phyloP scores from a whole-genome alignment of 768 basidiomycete species.

The Artomyces pyxidatus region DNA sequence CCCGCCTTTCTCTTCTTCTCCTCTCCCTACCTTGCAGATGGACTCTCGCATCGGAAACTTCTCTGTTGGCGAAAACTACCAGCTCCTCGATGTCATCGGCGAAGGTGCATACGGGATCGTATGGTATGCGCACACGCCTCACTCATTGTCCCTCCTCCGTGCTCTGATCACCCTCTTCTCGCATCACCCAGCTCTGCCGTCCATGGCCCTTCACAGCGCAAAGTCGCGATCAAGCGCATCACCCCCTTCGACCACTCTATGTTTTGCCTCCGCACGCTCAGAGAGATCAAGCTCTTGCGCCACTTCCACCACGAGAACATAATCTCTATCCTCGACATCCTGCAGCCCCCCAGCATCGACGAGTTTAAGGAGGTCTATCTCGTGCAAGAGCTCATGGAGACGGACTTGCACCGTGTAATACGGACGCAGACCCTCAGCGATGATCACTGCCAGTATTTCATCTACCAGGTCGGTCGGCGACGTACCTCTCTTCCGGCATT shows the following conservation, averaged over 20 bases:
- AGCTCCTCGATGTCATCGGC: constrained; percentile 81
- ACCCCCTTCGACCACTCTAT: constrained; percentile 93
- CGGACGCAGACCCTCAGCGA: constrained; percentile 90
- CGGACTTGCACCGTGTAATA: constrained; percentile 94
- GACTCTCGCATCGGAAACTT: constrained; percentile 19
- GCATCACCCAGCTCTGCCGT: constrained; percentile 59
- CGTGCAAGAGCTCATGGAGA: constrained; percentile 81
- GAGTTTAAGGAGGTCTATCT: constrained; percentile 81
- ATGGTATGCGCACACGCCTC: constrained; percentile 34
- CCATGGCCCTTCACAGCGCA: constrained; percentile 77
- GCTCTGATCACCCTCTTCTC: constrained; percentile 7
- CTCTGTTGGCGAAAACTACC: constrained; percentile 59
- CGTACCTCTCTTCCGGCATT: background rate
- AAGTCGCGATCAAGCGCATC: constrained; percentile 97
- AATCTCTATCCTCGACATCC: constrained; percentile 92
- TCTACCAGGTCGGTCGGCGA: constrained; percentile 67
- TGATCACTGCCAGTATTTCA: constrained; percentile 95
- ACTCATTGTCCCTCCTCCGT: background rate
- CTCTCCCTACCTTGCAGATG: constrained; percentile 4
- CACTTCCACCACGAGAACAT: constrained; percentile 86
- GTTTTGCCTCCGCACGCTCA: constrained; percentile 87
- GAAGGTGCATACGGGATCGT: constrained; percentile 95
- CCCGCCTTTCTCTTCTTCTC: too few species aligned
- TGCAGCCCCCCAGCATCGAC: constrained; percentile 64
- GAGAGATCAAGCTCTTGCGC: constrained; percentile 90